A percentile compares a stretch with the other conserved stretches of the same genome.
Conservation (phyloP, 78 protist genomes). For the Dictyostelium citrinum region DNA sequence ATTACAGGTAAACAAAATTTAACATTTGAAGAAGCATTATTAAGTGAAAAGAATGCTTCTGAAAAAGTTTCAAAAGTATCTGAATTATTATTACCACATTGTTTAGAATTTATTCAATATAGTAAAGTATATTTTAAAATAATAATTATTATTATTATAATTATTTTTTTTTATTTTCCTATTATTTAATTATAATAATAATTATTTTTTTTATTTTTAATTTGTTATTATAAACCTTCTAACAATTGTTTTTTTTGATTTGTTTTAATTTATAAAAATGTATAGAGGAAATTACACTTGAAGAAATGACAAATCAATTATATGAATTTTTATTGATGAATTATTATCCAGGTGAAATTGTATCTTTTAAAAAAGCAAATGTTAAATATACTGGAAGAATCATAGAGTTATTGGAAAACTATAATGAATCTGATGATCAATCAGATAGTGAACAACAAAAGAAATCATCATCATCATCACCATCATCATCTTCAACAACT, state of each 20-base stretch:
- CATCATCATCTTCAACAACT: background rate
- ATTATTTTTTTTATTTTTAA: too few species aligned
- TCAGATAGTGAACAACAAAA: background rate
- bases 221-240: background rate
- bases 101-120: slow-evolving; percentile 41
- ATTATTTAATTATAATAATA: too few species aligned
- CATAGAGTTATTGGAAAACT: background rate
- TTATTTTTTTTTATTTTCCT: background rate
- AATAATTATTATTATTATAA: background rate
- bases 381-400: slow-evolving; percentile 27
- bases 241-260: too few species aligned
- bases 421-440: background rate
- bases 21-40: slow-evolving; percentile 56
- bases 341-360: slow-evolving; percentile 42
- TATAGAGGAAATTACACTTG: slow-evolving; percentile 41
- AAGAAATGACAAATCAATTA: slow-evolving; percentile 20
- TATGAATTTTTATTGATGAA: slow-evolving; percentile 31
- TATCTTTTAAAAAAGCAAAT: slow-evolving; percentile 2
- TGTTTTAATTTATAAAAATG: too few species aligned
- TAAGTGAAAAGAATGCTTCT: slow-evolving; percentile 34
- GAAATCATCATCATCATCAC: background rate
- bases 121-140: background rate
- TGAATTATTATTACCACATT: slow-evolving; percentile 31
- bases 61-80: slow-evolving; percentile 47
- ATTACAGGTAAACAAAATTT: slow-evolving; percentile 31